These are phyloP conservation scores for Entomortierella beljakovae DNA, from an alignment of 192 early-diverging fungal species.

Conservation along the genomic window DNA sequence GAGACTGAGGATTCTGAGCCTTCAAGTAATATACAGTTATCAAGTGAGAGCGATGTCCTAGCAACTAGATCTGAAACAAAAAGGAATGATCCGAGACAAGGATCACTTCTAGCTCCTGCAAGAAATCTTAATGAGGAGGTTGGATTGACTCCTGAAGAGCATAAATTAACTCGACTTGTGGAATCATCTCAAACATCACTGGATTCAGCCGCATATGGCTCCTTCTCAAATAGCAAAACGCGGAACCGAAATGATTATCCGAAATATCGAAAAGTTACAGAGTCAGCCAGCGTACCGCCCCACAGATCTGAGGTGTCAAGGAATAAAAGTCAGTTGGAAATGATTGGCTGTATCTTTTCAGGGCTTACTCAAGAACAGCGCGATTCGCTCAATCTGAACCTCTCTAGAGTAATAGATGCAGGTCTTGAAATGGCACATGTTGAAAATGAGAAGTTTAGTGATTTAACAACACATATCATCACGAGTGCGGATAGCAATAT, in stretches of 20 bases:
- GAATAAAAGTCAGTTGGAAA: background rate
- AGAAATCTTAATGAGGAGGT: background rate
- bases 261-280: too few relatives aligned
- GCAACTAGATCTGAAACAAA: background rate
- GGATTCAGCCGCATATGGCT: too few relatives aligned
- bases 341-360: conserved; percentile 22
- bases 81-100: background rate
- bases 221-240: too few relatives aligned
- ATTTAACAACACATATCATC: conserved; percentile 22
- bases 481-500: conserved; percentile 5
- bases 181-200: conserved; percentile 24
- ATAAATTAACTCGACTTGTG: background rate
- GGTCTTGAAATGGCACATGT: conserved; percentile 29
- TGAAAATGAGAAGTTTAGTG: conserved; percentile 17
- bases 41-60: background rate
- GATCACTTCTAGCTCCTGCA: background rate
- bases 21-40: background rate
- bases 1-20: background rate
- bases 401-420: conserved; percentile 20
- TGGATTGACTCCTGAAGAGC: background rate
- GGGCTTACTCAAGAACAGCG: conserved; percentile 8
- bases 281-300: too few relatives aligned
- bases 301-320: background rate
- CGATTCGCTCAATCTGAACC: conserved; percentile 2
- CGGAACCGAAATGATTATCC: too few relatives aligned